These are phyloP conservation scores for Ascochyta koolunga DNA, from an alignment of 2,329 filamentous ascomycete genomes.

Conservation along the genomic window DNA sequence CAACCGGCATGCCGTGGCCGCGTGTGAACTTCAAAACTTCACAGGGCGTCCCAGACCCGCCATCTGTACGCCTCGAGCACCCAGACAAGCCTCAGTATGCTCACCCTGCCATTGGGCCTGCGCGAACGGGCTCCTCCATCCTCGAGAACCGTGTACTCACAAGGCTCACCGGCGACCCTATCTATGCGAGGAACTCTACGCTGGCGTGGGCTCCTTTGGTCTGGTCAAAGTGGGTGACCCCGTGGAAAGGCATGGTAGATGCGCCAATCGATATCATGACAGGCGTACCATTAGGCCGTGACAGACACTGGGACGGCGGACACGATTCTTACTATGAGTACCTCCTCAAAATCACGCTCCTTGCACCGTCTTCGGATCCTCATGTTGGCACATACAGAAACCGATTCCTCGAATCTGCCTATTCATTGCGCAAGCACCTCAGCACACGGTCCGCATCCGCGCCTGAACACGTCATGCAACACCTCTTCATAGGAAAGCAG, in stretches of 20 bases:
- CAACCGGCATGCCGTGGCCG: conserved; percentile 53
- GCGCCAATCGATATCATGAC: conserved; percentile 53
- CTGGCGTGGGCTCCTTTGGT: conserved; percentile 54
- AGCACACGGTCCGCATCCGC: conserved; percentile 45
- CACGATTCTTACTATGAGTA: conserved; percentile 55
- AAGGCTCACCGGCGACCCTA: conserved; percentile 47
- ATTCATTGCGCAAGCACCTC: conserved; percentile 46
- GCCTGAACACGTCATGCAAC: conserved; percentile 41
- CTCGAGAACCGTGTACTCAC: conserved; percentile 53
- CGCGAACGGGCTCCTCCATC: conserved; percentile 52
- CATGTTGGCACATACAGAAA: conserved; percentile 41
- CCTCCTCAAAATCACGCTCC: conserved; percentile 49
- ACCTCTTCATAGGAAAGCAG: conserved; percentile 49
- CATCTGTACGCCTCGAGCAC: conserved; percentile 33
- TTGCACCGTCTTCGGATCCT: conserved; percentile 46
- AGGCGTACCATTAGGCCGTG: conserved; percentile 46
- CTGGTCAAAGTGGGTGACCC: conserved; percentile 50
- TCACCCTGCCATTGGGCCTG: conserved; percentile 49
- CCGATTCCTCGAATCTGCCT: conserved; percentile 43
- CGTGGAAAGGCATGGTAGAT: conserved; percentile 51
- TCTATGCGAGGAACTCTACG: conserved; percentile 52
- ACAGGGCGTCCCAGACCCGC: conserved; percentile 41
- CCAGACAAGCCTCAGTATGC: conserved; percentile 41
- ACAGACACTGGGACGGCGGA: conserved; percentile 52
- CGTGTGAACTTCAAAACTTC: conserved; percentile 51